phyloP scores from a whole-genome alignment of 176 grass and related monocot species.

The Lolium perenne region DNA sequence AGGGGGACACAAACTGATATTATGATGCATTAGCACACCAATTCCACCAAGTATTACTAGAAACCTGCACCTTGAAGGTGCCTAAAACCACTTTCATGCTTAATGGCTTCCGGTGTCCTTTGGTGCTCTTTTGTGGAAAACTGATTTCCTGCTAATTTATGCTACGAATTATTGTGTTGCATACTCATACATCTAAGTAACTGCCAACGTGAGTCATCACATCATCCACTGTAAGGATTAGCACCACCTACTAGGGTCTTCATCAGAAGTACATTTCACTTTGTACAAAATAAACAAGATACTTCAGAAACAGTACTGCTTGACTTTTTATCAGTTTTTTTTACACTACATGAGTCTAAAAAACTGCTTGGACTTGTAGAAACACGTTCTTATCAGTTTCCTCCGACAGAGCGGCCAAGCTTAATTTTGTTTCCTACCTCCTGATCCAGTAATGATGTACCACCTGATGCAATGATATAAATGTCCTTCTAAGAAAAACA shows the following conservation, averaged over 20 bases:
- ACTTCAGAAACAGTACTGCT: neutral
- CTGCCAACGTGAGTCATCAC: neutral
- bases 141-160: constrained; percentile 1
- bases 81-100: neutral
- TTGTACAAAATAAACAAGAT: neutral
- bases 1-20: neutral
- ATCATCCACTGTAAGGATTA: constrained; percentile 21
- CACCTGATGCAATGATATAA: constrained; percentile 25
- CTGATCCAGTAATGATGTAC: constrained; percentile 2
- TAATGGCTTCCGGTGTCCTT: neutral
- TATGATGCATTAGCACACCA: neutral
- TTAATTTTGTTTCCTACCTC: constrained; percentile 6
- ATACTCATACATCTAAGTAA: constrained; percentile 18
- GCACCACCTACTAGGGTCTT: neutral
- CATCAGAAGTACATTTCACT: neutral
- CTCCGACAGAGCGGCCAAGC: neutral
- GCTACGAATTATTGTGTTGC: constrained; percentile 22
- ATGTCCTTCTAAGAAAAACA: neutral
- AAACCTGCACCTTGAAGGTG: neutral
- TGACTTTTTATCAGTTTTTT: neutral
- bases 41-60: neutral
- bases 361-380: neutral
- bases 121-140: neutral
- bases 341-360: neutral
- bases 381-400: neutral